A percentile compares a stretch with the other conserved stretches of the same genome.
Evolutionary conservation across 768 basidiomycete genomes (phyloP).

Genomic region (Suillus subluteus): DNA sequence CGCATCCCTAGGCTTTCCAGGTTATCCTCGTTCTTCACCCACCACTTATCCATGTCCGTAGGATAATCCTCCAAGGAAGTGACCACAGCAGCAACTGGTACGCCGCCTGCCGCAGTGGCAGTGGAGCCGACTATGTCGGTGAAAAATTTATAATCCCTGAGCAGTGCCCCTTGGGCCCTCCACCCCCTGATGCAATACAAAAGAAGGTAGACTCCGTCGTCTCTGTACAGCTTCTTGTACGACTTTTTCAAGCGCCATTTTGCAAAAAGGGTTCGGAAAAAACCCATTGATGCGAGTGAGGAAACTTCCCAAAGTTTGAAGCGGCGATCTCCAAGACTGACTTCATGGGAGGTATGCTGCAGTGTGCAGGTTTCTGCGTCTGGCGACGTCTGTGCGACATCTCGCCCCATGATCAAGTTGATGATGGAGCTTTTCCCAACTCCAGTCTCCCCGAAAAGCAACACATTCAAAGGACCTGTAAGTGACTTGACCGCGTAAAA

Average conservation of each 20-base stretch:
- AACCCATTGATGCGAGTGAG: conserved; percentile 21
- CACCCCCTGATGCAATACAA: conserved; percentile 38
- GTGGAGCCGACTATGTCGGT: conserved; percentile 11
- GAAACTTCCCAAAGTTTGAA: conserved; percentile 4
- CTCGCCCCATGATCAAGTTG: not conserved
- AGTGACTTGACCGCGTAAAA: not conserved
- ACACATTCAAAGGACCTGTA: not conserved
- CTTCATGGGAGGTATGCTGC: not conserved
- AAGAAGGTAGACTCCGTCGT: conserved; percentile 32
- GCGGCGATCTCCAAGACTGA: not conserved
- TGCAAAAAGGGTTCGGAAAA: conserved; percentile 12
- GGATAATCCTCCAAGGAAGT: conserved; percentile 42
- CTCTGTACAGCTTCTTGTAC: conserved; percentile 25
- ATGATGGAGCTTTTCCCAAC: not conserved
- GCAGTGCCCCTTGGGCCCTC: conserved; percentile 25
- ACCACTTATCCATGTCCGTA: conserved; percentile 39
- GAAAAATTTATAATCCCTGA: conserved; percentile 31
- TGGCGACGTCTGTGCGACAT: not conserved
- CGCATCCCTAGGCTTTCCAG: conserved; percentile 28
- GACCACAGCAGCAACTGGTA: conserved; percentile 43
- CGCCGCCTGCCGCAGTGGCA: not conserved
- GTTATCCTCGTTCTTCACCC: conserved; percentile 29
- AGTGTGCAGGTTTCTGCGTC: not conserved
- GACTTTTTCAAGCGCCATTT: conserved; percentile 26
- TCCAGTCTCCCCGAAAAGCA: conserved; percentile 7